Evolutionary conservation across 495 filamentous ascomycete genomes (phyloP), one percentile per base, ranked within the genome.

Genomic region (Pyrenula massariospora): DNA sequence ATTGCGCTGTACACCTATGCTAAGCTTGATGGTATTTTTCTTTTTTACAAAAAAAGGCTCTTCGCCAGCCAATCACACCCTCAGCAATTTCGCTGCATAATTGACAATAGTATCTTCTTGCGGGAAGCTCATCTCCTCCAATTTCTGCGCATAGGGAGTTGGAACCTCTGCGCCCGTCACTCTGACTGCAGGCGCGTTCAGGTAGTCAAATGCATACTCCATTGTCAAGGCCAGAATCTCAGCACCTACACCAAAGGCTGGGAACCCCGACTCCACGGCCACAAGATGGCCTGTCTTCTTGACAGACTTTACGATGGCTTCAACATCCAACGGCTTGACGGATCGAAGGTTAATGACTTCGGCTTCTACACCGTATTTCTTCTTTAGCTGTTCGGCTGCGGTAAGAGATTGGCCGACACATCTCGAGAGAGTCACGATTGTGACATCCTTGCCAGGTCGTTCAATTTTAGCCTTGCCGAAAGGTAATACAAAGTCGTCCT

Each of bases 391-490:
- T 70, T 92, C 87, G 59, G 93, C 93, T 52, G 91, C 93, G 24
- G 83, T 77, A 56, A 98, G 77, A 63, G 87, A 89, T 78, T 92
- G 93, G 57, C 93, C 94, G 58, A 98, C 93, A 68, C 87, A 94
- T 65, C 93, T 89, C 52, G 93, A 98, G 57, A 96, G 79, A 25
- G 89, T 86, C 53, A 97, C 91, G 58, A 98, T 88, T 60, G 94
- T 98, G 53, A 98, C 74, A 73, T 98, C 93, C 73, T 89, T 95
- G 74, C 93, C 93, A 53, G 82, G 79, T 57, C 93, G 89, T 78
- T 98, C 93, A 64, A 98, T 86, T 83, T 98, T 98, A 67, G 93
- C 93, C 82, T 97, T 98, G 70, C 93, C 93, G 66, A 98, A 84
- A 54, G 93, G 93, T 54, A 98, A 67, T 60, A 96, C 91, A 67